Conservation (phyloP, 2,329 filamentous ascomycete genomes). For the Aspergillus ustus region DNA sequence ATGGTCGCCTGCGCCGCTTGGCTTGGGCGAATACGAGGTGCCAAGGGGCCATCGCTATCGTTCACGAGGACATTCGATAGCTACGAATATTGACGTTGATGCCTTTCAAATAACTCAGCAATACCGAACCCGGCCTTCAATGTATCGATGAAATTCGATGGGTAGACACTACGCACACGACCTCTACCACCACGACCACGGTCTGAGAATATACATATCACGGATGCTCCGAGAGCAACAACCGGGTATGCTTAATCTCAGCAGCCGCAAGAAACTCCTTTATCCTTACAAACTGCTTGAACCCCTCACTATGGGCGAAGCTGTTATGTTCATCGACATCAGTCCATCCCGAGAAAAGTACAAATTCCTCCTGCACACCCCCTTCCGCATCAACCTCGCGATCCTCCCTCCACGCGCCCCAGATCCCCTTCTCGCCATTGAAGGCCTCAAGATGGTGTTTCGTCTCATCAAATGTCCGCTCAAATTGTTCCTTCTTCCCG, state of each 20-base stretch:
- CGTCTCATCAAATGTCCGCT: constrained; percentile 29
- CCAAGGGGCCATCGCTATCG: too few relatives aligned
- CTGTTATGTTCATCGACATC: constrained; percentile 39
- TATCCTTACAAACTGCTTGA: constrained; percentile 33
- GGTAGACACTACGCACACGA: too few relatives aligned
- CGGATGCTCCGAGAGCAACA: neutral
- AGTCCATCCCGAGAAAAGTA: constrained; percentile 48
- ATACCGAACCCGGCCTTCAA: too few relatives aligned
- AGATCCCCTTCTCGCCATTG: constrained; percentile 34
- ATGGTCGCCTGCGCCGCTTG: too few relatives aligned
- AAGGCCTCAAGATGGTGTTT: constrained; percentile 32
- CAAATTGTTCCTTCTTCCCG: constrained; percentile 29
- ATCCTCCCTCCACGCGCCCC: constrained; percentile 49
- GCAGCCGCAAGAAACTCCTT: constrained; percentile 26
- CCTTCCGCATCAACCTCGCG: constrained; percentile 36
- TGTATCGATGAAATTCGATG: too few relatives aligned
- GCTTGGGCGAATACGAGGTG: too few relatives aligned
- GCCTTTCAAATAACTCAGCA: too few relatives aligned
- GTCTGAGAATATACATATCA: too few relatives aligned
- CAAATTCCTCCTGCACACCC: constrained; percentile 51
- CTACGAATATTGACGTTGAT: too few relatives aligned
- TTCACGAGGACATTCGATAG: too few relatives aligned
- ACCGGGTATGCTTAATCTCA: constrained; percentile 35
- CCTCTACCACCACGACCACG: too few relatives aligned
- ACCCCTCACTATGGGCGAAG: constrained; percentile 40